These are phyloP conservation scores for Raphanus raphanistrum DNA, from an alignment of 345 rosid genomes.

Conservation along the genomic window DNA sequence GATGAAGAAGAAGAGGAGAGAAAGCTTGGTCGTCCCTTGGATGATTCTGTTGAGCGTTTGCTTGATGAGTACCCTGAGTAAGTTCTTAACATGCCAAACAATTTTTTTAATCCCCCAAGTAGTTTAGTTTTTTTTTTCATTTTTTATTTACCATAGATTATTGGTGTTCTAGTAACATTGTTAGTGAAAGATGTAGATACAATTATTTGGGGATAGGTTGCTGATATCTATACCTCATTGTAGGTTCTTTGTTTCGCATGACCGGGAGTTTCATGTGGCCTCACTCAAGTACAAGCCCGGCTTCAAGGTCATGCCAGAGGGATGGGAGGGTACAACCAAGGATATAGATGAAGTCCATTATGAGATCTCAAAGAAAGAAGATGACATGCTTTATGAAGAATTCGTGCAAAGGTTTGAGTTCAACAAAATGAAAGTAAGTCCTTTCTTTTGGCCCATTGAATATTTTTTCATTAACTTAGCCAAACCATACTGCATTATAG, in stretches of 20 bases:
- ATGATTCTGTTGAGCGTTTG: conserved; percentile 83
- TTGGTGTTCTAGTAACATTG: not conserved
- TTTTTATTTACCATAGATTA: too few relatives aligned
- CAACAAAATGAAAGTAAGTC: conserved; percentile 86
- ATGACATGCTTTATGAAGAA: conserved; percentile 83
- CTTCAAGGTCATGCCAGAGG: conserved; percentile 97
- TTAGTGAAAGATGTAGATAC: not conserved
- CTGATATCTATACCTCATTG: not conserved
- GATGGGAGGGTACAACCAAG: conserved; percentile 91
- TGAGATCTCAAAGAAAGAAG: conserved; percentile 95
- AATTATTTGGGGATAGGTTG: not conserved
- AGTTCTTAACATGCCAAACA: conserved; percentile 20
- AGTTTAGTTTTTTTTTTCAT: too few relatives aligned
- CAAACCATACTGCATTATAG: not conserved
- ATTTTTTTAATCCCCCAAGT: not conserved
- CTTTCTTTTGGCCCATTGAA: not conserved
- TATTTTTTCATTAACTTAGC: not conserved
- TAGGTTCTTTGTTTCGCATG: conserved; percentile 53
- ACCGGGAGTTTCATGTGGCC: conserved; percentile 94
- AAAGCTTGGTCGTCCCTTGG: conserved; percentile 79
- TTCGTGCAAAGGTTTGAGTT: conserved; percentile 77
- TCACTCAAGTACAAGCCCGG: conserved; percentile 88
- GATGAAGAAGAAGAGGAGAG: conserved; percentile 90
- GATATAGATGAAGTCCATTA: conserved; percentile 93
- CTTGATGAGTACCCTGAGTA: conserved; percentile 90